Base-by-base conservation (phyloP, 106 monocot species). In the Amphibolis antarctica region DNA sequence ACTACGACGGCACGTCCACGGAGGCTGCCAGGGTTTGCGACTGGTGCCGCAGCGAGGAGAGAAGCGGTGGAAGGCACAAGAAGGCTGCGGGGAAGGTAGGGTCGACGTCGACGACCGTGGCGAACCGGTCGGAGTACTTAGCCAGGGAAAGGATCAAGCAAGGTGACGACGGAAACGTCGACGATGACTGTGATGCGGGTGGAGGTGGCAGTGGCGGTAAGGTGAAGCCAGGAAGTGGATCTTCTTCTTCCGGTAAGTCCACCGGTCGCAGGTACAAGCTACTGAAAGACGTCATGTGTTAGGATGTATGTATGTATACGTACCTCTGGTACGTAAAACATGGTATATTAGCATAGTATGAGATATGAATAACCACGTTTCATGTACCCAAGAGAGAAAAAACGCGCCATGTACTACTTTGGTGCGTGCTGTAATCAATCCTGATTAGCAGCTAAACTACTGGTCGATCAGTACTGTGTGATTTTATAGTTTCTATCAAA, bases 201-300 rank as follows among this genome's bases (percentile, higher is more conserved):
- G 17, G 11, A 7, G 9, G 0, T 1, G 44, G 28, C 2, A 27
- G 44, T 25, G 17, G 11, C 11, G 9, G 0, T 3, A 19, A 24
- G 10, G 63, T 9, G 17, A 28, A 30, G 59, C 10, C 12, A 10
- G 30, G 27, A 10, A 25, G 1, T 25, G 54, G 54, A 12, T 20
- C 54, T 25, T 30, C 59, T 17, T 30, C 27, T 26, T 66, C 69
- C 26, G 36, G 70, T 5, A 71, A 68, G 51, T 64, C 63, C 20
- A 4, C 62, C 18, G 76, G 55, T 7, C 68, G 81, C 12, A 64
- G 76, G 76, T 81, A 81, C 47, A 81, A 81, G 59, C 69, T 77
- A 18, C 81, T 81, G 60, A 81, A 81, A 42, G 81, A 81, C 49
- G 81, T 81, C 49, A 10, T 77, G 45, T 81, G 72, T 55, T 77